Base-by-base conservation (phyloP, 2,329 filamentous ascomycete genomes). In the Colletotrichum shisoi region DNA sequence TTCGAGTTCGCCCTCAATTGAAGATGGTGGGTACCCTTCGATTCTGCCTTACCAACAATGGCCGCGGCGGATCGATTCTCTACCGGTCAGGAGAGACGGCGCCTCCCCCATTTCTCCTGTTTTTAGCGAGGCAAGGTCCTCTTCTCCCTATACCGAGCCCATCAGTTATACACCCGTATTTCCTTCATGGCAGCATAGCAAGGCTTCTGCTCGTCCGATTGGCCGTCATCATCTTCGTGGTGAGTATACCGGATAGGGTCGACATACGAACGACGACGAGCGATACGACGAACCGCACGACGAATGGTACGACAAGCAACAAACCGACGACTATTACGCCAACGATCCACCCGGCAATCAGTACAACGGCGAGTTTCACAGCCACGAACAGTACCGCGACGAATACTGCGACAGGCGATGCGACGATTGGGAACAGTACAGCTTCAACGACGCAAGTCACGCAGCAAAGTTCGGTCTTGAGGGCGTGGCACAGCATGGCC, bases 1-100 rank as follows among this genome's bases (percentile, higher is more conserved):
- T 72, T 98, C 94, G 74, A 98, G 94, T 79, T 98, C 94, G 74
- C 95, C 95, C 76, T 98, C 94, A 73, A 99, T 99, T 79, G 93
- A 96, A 84, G 94, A 98, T 90, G 94, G 94, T 99, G 89, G 86
- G 93, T 95, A 83, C 81, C 80, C 79, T 80, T 76, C 75, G 57
- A 71, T 73, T 72, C 68, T 72, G 69, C 74, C 78, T 72, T 75
- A 77, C 58, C 74, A 69, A 71, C 74, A 73, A 69, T 81, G 80
- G 81, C 82, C 81, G 63, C 77, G 75, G 71, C 79, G 80, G 74
- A 75, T 80, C 70, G 80, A 80, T 70, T 82, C 80, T 71, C 76
- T 82, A 62, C 74, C 72, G 63, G 57, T 76, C 74, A 70, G 73
- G 74, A 63, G 72, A 73, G 69, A 70, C 71, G 73, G 73, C 60